These are phyloP conservation scores for Trematosphaeria pertusa DNA, from an alignment of 2,329 filamentous ascomycete genomes.

Conservation along the genomic window DNA sequence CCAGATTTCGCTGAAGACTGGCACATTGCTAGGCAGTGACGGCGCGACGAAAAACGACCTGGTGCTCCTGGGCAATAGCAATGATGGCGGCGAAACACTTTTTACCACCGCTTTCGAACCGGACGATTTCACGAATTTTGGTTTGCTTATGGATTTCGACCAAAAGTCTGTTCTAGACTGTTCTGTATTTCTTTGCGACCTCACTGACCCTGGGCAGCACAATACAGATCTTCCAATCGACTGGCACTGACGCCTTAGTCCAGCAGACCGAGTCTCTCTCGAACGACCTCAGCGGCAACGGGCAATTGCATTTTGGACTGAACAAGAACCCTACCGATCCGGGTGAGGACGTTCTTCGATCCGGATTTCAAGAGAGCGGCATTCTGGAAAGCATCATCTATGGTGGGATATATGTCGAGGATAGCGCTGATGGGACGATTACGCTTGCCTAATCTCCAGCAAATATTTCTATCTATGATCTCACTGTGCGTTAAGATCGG, in stretches of 20 bases:
- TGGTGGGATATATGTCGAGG: constrained; percentile 22
- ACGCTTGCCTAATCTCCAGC: constrained; percentile 17
- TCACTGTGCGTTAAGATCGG: too few species aligned
- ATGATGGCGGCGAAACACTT: constrained; percentile 10
- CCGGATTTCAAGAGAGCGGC: constrained; percentile 18
- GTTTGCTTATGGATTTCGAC: constrained; percentile 20
- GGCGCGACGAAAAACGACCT: constrained; percentile 21
- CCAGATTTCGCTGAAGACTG: constrained; percentile 19
- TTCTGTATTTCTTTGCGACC: neutral
- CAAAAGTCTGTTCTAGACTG: constrained; percentile 11
- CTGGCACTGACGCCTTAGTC: constrained; percentile 13
- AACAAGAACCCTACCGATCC: constrained; percentile 25
- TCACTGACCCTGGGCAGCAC: constrained; percentile 7
- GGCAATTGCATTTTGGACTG: constrained; percentile 21
- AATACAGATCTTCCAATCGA: constrained; percentile 23
- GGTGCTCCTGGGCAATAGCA: constrained; percentile 18
- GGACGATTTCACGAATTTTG: constrained; percentile 20
- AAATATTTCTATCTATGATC: too few species aligned
- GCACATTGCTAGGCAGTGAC: constrained; percentile 23
- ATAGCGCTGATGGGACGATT: constrained; percentile 13
- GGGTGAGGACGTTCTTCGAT: constrained; percentile 16
- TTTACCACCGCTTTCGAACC: constrained; percentile 18
- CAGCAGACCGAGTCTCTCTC: constrained; percentile 15
- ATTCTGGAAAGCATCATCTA: constrained; percentile 24
- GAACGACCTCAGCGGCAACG: constrained; percentile 24